Evolutionary conservation across 2,329 filamentous ascomycete genomes (phyloP).

Genomic region (Nothophaeocryptopus gaeumannii): DNA sequence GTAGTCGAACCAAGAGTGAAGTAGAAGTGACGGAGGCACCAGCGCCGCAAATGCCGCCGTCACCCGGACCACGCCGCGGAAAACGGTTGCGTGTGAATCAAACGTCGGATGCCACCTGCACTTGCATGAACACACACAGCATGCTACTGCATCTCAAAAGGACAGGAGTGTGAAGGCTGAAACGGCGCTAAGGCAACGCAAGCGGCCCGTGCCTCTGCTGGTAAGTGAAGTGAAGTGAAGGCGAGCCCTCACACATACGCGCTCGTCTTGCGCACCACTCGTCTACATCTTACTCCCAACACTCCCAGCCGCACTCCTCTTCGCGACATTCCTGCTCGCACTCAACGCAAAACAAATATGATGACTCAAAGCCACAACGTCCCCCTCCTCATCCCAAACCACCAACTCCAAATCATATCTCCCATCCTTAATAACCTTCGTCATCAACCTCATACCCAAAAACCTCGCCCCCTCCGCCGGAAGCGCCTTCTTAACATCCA

Average conservation of each 20-base stretch:
- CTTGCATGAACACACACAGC: too few species aligned
- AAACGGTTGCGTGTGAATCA: too few species aligned
- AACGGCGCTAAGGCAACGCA: too few species aligned
- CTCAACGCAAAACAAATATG: constrained; percentile 65
- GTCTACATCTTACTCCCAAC: constrained; percentile 24
- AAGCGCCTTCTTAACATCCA: constrained; percentile 73
- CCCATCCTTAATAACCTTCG: constrained; percentile 68
- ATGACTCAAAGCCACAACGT: constrained; percentile 65
- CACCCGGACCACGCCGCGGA: too few species aligned
- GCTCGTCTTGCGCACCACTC: not conserved
- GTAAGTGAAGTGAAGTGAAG: not conserved
- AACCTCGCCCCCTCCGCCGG: constrained; percentile 68
- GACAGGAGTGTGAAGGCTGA: too few species aligned
- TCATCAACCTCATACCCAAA: constrained; percentile 63
- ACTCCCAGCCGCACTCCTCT: constrained; percentile 39
- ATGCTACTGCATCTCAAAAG: too few species aligned
- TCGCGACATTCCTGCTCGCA: constrained; percentile 61
- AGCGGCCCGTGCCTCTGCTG: too few species aligned
- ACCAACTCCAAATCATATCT: constrained; percentile 72
- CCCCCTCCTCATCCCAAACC: constrained; percentile 61
- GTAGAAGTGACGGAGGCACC: too few species aligned
- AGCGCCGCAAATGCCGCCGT: too few species aligned
- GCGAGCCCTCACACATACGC: not conserved
- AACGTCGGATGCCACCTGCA: too few species aligned
- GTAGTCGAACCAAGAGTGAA: too few species aligned